These are phyloP conservation scores for Beauveria sp. DNA, from an alignment of 2,329 filamentous ascomycete species.

Conservation along the genomic window DNA sequence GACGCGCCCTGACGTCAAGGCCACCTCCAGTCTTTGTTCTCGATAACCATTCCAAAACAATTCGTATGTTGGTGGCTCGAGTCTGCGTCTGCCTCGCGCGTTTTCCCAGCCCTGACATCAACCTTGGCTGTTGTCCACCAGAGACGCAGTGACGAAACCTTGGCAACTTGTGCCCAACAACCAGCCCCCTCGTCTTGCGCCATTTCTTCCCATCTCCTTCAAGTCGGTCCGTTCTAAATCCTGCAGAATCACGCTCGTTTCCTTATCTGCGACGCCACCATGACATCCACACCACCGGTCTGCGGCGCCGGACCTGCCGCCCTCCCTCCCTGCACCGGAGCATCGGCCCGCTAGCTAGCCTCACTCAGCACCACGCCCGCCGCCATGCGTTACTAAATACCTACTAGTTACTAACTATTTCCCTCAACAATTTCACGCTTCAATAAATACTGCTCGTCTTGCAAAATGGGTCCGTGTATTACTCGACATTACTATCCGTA, in stretches of 20 bases:
- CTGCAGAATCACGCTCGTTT: not conserved
- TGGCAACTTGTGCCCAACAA: not conserved
- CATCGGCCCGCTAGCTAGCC: slow-evolving; percentile 8
- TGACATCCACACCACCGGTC: not conserved
- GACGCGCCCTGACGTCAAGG: not conserved
- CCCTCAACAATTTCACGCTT: slow-evolving; percentile 2
- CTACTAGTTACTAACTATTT: not conserved
- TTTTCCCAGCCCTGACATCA: too few species aligned
- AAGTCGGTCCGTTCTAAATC: not conserved
- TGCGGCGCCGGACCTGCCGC: slow-evolving; percentile 1
- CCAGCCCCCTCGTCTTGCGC: not conserved
- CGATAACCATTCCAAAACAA: too few species aligned
- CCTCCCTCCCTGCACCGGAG: not conserved
- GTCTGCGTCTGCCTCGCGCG: too few species aligned
- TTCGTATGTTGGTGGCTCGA: too few species aligned
- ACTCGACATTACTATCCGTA: not conserved
- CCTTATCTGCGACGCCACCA: not conserved
- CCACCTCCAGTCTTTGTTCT: not conserved
- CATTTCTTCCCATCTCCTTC: not conserved
- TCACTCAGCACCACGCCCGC: slow-evolving; percentile 1
- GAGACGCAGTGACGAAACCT: too few species aligned
- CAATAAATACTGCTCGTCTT: not conserved
- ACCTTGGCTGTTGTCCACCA: too few species aligned
- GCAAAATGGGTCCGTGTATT: not conserved
- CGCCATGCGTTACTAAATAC: not conserved